These are phyloP conservation scores for Cystobasidium slooffiae DNA, from an alignment of 1,284 basidiomycete species.

Conservation along the genomic window DNA sequence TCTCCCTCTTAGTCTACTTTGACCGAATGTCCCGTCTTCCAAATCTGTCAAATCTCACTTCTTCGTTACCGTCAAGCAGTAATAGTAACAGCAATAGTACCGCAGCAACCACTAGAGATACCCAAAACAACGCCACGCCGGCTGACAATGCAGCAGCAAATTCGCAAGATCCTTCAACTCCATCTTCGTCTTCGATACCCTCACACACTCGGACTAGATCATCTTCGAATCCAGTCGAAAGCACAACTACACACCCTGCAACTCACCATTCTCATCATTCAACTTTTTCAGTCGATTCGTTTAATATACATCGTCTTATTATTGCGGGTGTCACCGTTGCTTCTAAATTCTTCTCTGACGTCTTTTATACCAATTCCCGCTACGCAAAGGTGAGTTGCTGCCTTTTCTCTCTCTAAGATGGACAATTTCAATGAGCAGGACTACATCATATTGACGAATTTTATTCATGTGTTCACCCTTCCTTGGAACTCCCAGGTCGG, in stretches of 20 bases:
- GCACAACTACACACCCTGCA: background rate
- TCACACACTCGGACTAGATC: background rate
- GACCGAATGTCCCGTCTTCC: constrained; percentile 70
- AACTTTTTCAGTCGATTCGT: constrained; percentile 89
- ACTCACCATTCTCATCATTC: constrained; percentile 8
- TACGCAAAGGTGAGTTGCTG: constrained; percentile 83
- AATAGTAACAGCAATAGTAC: background rate
- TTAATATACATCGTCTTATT: constrained; percentile 92
- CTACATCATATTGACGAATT: background rate
- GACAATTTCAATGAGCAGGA: background rate
- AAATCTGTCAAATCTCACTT: constrained; percentile 65
- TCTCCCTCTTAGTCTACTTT: constrained; percentile 92
- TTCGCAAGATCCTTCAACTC: background rate
- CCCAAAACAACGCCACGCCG: too few species aligned
- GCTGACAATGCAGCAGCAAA: background rate
- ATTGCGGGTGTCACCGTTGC: constrained; percentile 98
- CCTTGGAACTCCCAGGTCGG: constrained; percentile 68
- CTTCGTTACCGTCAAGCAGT: constrained; percentile 26
- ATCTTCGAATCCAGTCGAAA: constrained; percentile 12
- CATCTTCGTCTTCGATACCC: background rate
- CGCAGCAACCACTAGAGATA: background rate
- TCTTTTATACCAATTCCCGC: constrained; percentile 98
- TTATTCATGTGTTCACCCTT: background rate
- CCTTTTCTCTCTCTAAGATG: background rate
- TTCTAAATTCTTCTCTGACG: constrained; percentile 97